phyloP scores from a whole-genome alignment of 345 rosid genomes.

The Anacardium occidentale region DNA sequence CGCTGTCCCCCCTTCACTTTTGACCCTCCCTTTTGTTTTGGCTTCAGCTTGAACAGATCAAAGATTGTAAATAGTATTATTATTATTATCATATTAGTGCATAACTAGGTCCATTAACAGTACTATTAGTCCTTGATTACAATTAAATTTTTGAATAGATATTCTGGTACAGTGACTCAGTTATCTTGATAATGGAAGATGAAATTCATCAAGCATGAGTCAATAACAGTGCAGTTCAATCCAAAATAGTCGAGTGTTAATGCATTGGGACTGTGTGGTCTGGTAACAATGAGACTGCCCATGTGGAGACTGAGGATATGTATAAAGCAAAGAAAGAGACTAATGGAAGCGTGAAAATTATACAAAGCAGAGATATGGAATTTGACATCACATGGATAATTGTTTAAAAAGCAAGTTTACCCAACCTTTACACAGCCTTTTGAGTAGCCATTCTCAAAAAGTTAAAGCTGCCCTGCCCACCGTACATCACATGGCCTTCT shows the following conservation, averaged over 20 bases:
- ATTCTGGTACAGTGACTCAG: conserved; percentile 21
- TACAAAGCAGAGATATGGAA: conserved; percentile 22
- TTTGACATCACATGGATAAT: conserved; percentile 37
- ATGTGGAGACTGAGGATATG: conserved; percentile 24
- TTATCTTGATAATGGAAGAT: conserved; percentile 15
- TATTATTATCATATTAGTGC: too few relatives aligned
- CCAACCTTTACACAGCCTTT: conserved; percentile 28
- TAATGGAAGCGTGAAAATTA: conserved; percentile 26
- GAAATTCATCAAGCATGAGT: conserved; percentile 6
- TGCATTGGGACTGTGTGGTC: conserved; percentile 14
- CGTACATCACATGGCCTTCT: conserved; percentile 40
- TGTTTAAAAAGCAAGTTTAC: conserved; percentile 23
- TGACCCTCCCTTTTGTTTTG: conserved; percentile 8
- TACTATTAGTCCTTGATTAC: too few relatives aligned
- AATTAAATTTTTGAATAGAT: not conserved
- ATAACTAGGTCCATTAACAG: too few relatives aligned
- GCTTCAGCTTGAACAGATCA: conserved; percentile 9
- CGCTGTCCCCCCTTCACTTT: not conserved
- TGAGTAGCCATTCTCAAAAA: conserved; percentile 24
- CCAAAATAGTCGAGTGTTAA: too few relatives aligned
- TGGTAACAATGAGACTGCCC: conserved; percentile 21
- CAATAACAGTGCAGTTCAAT: not conserved
- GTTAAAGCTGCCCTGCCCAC: conserved; percentile 30
- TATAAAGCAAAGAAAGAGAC: conserved; percentile 27
- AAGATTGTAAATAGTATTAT: too few relatives aligned